Evolutionary conservation across 2,329 filamentous ascomycete species (phyloP), one percentile per base, ranked within the genome.

Genomic region (Emmonsiellopsis sp.): DNA sequence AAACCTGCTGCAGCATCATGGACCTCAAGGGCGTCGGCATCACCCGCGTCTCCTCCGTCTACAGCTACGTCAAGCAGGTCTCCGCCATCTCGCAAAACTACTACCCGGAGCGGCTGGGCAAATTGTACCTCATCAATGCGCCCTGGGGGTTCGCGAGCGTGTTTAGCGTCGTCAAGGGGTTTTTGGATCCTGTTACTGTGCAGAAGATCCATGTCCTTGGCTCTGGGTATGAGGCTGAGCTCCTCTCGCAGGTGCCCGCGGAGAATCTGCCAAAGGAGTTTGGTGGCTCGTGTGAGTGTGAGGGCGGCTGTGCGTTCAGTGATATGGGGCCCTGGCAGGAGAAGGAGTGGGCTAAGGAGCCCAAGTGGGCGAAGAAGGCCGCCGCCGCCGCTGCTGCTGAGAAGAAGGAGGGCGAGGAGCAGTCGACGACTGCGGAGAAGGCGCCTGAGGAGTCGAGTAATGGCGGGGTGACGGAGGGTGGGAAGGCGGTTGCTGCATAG

Each of bases 1-100:
- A 98, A 79, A 98, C 93, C 26, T 96, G 89, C 78, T 97, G 93
- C 84, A 92, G 88, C 59, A 90, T 98, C 75, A 93, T 97, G 86
- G 93, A 98, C 73, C 81, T 96, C 71, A 95, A 95, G 78, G 91
- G 91, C 58, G 91, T 98, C 26, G 89, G 89, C 55, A 75, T 97
- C 63, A 80, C 79, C 69, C 93, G 87, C 73, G 84, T 89, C 43
- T 80, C 83, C 58, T 86, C 86, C 57, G 92, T 96, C 55, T 95
- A 94, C 77, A 80, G 83, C 52, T 97, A 96, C 76, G 82, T 98
- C 62, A 83, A 83, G 65, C 82, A 86, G 69, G 90, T 89, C 45
- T 93, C 89, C 35, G 84, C 77, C 70, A 88, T 98, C 74, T 95
- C 89, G 60, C 93, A 97, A 76, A 95, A 97, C 81, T 95, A 97